phyloP scores from a whole-genome alignment of 2,329 filamentous ascomycete genomes.

The Trichoderma pleuroti region DNA sequence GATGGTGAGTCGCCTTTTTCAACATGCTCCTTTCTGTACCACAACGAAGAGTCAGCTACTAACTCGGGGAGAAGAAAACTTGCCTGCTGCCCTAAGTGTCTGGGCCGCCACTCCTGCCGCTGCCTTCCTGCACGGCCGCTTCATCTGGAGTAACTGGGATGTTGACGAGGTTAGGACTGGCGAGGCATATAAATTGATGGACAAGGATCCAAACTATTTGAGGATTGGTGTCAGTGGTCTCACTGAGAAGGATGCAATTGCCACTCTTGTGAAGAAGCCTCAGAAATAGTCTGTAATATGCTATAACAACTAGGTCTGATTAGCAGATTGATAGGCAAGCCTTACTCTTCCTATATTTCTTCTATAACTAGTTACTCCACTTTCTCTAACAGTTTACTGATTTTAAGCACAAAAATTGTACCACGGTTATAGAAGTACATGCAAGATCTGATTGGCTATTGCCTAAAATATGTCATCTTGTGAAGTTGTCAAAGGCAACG shows the following conservation, averaged over 20 bases:
- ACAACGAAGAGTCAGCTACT: not conserved
- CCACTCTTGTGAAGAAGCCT: not conserved
- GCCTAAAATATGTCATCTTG: too few relatives aligned
- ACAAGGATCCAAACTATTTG: not conserved
- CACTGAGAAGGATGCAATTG: not conserved
- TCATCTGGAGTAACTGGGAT: not conserved
- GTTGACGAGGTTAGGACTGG: not conserved
- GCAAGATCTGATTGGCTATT: too few relatives aligned
- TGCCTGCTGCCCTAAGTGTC: not conserved
- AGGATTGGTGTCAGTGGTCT: not conserved
- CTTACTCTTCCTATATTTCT: not conserved
- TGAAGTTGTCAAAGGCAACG: too few relatives aligned
- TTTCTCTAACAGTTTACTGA: too few relatives aligned
- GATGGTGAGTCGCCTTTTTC: not conserved
- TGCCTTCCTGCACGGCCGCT: not conserved
- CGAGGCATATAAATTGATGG: not conserved
- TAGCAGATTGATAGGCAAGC: not conserved
- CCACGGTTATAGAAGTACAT: too few relatives aligned
- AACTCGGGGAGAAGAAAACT: not conserved
- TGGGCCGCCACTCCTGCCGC: not conserved
- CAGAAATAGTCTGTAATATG: rapidly evolving
- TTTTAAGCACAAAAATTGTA: too few relatives aligned
- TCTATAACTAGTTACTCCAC: rapidly evolving
- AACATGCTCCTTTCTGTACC: not conserved
- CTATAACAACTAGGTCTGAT: not conserved